Evolutionary conservation across 495 filamentous ascomycete species (phyloP), one percentile per base, ranked within the genome.

Genomic region (Hypoxylon crocopeplum): DNA sequence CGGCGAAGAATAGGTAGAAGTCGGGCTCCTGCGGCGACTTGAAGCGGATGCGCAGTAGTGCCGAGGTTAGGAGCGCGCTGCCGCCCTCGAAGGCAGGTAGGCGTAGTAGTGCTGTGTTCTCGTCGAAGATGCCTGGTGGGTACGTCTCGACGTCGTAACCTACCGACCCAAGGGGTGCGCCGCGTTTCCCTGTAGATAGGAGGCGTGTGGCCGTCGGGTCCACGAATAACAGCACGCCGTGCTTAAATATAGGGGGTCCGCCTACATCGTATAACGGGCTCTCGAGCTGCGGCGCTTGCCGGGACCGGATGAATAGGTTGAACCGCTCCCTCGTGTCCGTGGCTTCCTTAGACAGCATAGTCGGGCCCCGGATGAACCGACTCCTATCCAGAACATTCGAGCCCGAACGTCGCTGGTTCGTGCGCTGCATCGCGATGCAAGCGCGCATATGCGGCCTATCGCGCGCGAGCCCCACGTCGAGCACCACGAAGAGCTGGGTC

Each of bases 1-100:
- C 50, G 3, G 50, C 50, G 37, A 62, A 50, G 32, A 62, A 46
- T 2, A 62, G 27, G 33, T 62, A 56, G 11, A 56, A 7, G 13
- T 54, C 48, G 3, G 27, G 40, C n/a, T 33, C 50, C 15, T 62
- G 50, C 2, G 58, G 58, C 7, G 49, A 54, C 38, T 55, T 62
- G 37, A 56, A 62, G 12, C 44, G 20, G 1, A 62, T 56, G 2
- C 50, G 58, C 22, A 62, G 7, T 11, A 62, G 5, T 4, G 25
- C 45, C 3, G 58, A 55, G 0, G 50, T 49, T 15, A 62, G 17
- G 4, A 61, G 21, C 3, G 44, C 20, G 22, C 44, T 54, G 3
- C 57, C 36, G 8, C 49, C 49, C 6, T 51, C 56, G 11, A 59
- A 59, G 8, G 39, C 30, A 2, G 25, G 42, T 2, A 55, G 44